Conservation (phyloP, 257 asterid species). For the Solanum pinnatisectum region DNA sequence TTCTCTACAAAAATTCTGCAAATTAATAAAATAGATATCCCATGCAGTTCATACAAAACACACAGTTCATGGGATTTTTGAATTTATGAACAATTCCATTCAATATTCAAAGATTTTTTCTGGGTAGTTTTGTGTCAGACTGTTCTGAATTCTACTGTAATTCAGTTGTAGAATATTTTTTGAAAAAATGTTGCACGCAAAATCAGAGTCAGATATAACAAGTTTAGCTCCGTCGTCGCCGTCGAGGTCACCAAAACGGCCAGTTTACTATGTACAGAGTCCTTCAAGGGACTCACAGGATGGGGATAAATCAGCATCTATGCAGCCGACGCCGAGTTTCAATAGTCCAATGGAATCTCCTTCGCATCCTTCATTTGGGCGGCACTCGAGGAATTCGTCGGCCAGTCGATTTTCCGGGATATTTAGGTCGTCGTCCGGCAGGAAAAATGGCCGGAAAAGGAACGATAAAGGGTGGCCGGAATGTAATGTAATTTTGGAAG, state of each 20-base stretch:
- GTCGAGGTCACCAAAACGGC: slow-evolving; percentile 81
- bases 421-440: slow-evolving; percentile 82
- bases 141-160: not conserved
- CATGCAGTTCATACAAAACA: not conserved
- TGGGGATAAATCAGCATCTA: slow-evolving; percentile 73
- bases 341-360: slow-evolving; percentile 94
- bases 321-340: slow-evolving; percentile 89
- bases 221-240: slow-evolving; percentile 96
- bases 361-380: slow-evolving; percentile 87
- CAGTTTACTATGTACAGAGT: slow-evolving; percentile 85
- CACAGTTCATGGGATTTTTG: not conserved
- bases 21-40: not conserved
- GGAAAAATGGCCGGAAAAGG: slow-evolving; percentile 60
- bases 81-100: not conserved
- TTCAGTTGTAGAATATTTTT: not conserved
- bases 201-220: slow-evolving; percentile 88
- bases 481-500: slow-evolving; percentile 82
- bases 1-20: not conserved
- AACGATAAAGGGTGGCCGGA: slow-evolving; percentile 99
- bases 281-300: slow-evolving; percentile 94
- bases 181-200: slow-evolving; percentile 51
- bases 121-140: not conserved
- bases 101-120: not conserved
- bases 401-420: slow-evolving; percentile 90
- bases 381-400: slow-evolving; percentile 90